Base-by-base conservation (phyloP, 192 early-diverging fungal species). In the Jimgerdemannia flammicorona region DNA sequence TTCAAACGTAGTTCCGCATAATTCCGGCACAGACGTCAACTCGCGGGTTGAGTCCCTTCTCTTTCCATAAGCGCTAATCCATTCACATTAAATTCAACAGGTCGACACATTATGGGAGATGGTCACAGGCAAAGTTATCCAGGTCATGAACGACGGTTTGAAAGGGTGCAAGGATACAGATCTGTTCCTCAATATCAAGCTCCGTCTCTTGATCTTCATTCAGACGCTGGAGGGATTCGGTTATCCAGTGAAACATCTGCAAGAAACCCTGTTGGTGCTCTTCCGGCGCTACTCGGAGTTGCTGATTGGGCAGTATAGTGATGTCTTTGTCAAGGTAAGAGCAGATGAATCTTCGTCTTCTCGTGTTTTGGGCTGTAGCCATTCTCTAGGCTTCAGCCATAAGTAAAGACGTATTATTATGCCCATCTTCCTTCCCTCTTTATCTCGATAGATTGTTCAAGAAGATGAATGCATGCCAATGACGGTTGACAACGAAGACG, bases 71-170 rank as follows among this genome's bases (percentile, higher is more conserved):
- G 29, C 29, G 29, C 29, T 29, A 29, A 68, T 18, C 19, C 67
- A 68, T 9, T 40, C 67, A 20, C 67, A 40, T 9, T 29, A 29
- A 68, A 14, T 68, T 41, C 17, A 40, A 8, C 75, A 91, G 91
- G 88, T 98, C 20, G 97, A 99, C 74, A 85, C 87, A 18, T 88
- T 99, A 49, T 99, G 98, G 93, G 91, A 96, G 42, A 85, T 86
- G 14, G 91, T 95, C 4, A 94, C 92, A 4, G 87, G 87, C 29
- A 93, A 95, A 79, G 92, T 98, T 63, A 91, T 92, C 44, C 80
- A 89, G 18, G 86, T 95, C 66, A 84, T 99, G 44, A 89, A 91
- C 4, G 90, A 93, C 44, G 91, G 92, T 67, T 84, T 99, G 66
- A 85, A 87, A 72, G 91, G 91, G 8, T 96, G 96, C 73, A 81